Conservation (phyloP, 2,329 filamentous ascomycete species). For the Fusarium graminum region DNA sequence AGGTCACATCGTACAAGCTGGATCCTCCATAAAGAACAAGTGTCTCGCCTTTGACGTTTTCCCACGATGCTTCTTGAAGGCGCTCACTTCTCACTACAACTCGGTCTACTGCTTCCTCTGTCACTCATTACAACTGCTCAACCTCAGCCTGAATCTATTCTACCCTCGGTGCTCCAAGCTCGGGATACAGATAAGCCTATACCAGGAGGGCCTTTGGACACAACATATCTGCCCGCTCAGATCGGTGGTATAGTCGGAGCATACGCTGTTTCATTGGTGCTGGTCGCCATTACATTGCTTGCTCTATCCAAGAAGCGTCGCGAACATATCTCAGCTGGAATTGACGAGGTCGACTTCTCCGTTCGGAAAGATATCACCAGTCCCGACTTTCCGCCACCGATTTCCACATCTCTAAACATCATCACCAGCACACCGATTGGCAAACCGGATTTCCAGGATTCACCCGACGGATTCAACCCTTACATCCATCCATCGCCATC, state of each 20-base stretch:
- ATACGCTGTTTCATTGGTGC: slow-evolving; percentile 81
- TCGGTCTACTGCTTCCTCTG: slow-evolving; percentile 49
- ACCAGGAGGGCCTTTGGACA: slow-evolving; percentile 70
- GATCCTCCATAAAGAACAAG: slow-evolving; percentile 52
- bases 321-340: slow-evolving; percentile 64
- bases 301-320: slow-evolving; percentile 69
- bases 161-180: slow-evolving; percentile 43
- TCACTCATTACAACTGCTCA: slow-evolving; percentile 49
- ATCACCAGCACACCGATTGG: slow-evolving; percentile 47
- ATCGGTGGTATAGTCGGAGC: slow-evolving; percentile 86
- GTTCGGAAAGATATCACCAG: slow-evolving; percentile 42
- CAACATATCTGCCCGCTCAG: slow-evolving; percentile 79
- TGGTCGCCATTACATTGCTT: slow-evolving; percentile 77
- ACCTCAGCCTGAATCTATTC: slow-evolving; percentile 51
- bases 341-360: slow-evolving; percentile 64
- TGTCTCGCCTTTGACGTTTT: slow-evolving; percentile 41
- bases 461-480: slow-evolving; percentile 52
- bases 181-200: slow-evolving; percentile 68
- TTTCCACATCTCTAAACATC: slow-evolving; percentile 32
- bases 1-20: slow-evolving; percentile 57
- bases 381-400: slow-evolving; percentile 42
- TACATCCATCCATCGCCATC: slow-evolving; percentile 63
- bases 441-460: slow-evolving; percentile 63
- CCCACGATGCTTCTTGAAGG: slow-evolving; percentile 58
- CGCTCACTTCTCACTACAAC: slow-evolving; percentile 46